Evolutionary conservation across 805 yeast species (phyloP).

Genomic region (Cyberlindnera maclurae): DNA sequence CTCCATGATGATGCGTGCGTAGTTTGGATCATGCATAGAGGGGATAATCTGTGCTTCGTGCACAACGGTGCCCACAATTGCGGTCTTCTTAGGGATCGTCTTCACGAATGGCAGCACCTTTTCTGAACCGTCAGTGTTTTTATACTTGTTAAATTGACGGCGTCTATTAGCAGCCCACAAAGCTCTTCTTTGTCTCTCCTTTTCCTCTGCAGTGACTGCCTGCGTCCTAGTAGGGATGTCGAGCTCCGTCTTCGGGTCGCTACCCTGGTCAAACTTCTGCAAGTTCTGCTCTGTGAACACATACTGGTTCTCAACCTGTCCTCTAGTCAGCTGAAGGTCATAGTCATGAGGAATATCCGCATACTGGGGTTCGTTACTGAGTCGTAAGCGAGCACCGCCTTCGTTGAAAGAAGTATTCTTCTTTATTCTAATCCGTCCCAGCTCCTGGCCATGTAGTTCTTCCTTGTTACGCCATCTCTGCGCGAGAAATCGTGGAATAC

Average conservation of each 20-base stretch:
- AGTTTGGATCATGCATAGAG: constrained; percentile 62
- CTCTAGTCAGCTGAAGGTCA: constrained; percentile 70
- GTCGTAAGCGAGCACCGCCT: constrained; percentile 41
- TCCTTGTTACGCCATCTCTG: constrained; percentile 69
- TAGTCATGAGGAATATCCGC: constrained; percentile 75
- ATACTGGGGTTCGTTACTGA: constrained; percentile 42
- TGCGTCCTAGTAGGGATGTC: constrained; percentile 1
- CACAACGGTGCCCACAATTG: constrained; percentile 76
- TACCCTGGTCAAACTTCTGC: constrained; percentile 38
- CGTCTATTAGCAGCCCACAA: constrained; percentile 21
- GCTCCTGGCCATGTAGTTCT: constrained; percentile 59
- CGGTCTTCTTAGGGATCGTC: constrained; percentile 83
- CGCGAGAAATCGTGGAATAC: constrained; percentile 81
- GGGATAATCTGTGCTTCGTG: constrained; percentile 93
- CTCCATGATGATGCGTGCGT: constrained; percentile 52
- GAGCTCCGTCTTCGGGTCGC: constrained; percentile 16
- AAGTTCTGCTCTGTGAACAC: constrained; percentile 85
- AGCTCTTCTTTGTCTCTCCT: constrained; percentile 10
- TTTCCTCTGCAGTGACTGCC: constrained; percentile 8
- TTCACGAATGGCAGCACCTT: constrained; percentile 73
- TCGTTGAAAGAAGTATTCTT: constrained; percentile 4
- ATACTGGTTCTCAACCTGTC: constrained; percentile 76
- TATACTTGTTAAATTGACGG: constrained; percentile 32
- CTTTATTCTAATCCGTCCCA: constrained; percentile 65
- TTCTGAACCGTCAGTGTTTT: constrained; percentile 29